Evolutionary conservation across 176 grass and related monocot species (phyloP), one percentile per base, ranked within the genome.

Genomic region (Bolboschoenus planiculmis): DNA sequence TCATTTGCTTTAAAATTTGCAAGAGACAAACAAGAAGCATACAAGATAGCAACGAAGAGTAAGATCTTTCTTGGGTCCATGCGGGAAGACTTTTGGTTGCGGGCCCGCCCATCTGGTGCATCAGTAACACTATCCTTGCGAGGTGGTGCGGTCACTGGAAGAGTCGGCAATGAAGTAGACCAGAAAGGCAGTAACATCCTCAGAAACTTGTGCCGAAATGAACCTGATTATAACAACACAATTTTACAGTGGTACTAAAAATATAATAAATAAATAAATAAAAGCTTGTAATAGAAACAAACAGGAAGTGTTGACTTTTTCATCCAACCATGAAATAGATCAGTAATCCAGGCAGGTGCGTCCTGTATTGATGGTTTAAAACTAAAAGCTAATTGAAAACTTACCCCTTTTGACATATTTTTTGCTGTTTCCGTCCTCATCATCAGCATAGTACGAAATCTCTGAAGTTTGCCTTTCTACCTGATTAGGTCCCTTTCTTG

Each of bases 131-230:
- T 79, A 20, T 97, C 94, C 78, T 92, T 94, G 70, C 88, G 91
- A 79, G 89, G 43, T 39, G 96, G 96, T 54, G 80, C 89, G 54
- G 96, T 95, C 71, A 98, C 91, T 23, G 96, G 96, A 80, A 98
- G 85, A 68, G 89, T 93, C 63, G 96, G 96, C 81, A 98, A 30
- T 55, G 86, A 82, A 72, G 84, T 99, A 51, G 92, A 99, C 96
- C 96, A 99, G 89, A 99, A 95, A 85, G 96, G 96, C 60, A 99
- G 87, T 56, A 99, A 84, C 92, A 99, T 95, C 79, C 96, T 94
- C 80, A 93, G 55, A 90, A 99, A 89, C 78, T 71, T 99, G 82
- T 95, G 86, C 81, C 92, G 87, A 83, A 95, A 85, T 59, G 92
- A 80, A 90, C 96, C 96, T 99, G 85, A 43, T 54, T 81, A 86